Evolutionary conservation across 345 rosid genomes (phyloP), one percentile per base, ranked within the genome.

Genomic region (Viola odorata): DNA sequence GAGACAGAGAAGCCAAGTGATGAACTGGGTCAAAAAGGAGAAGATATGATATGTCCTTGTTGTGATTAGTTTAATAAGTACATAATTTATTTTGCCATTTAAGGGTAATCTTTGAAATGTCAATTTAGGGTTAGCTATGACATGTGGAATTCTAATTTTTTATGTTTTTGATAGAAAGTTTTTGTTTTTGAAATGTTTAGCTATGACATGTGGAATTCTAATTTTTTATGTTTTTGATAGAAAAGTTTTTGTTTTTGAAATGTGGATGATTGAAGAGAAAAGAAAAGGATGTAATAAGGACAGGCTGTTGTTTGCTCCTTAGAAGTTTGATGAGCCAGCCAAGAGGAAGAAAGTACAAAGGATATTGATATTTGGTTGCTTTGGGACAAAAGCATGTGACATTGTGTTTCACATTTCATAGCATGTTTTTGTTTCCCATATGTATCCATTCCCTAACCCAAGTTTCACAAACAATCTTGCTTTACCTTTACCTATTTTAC

Each of bases 371-470:
- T 62, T 41, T 57, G 72, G 50, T 9, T 47, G 50, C 50, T 61
- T 42, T 55, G 50, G 15, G 71, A 60, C 73, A 63, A 40, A 23
- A 63, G 74, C 81, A 73, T 66, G 80, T 77, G 86, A 70, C 62
- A 3, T 50, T 61, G 78, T 78, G 83, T 72, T 83, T 70, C 85
- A 41, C 77, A 72, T 83, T 80, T 68, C 75, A 57, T 72, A 48
- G 71, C 78, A 76, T 69, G 79, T 76, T 68, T 76, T 77, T 72
- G 65, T 54, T 70, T 70, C 44, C 32, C 32, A 6, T 1, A 14
- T 15, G 44, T 50, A 16, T 13, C 14, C 12, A 11, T 41, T 7
- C 32, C 61, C 64, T 62, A 63, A 66, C 75, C 47, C 71, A 58
- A 62, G 44, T 49, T 37, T 3, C 0, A 8, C 61, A 64, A 60